Conservation (phyloP, 495 filamentous ascomycete genomes). For the Platismatia glauca region DNA sequence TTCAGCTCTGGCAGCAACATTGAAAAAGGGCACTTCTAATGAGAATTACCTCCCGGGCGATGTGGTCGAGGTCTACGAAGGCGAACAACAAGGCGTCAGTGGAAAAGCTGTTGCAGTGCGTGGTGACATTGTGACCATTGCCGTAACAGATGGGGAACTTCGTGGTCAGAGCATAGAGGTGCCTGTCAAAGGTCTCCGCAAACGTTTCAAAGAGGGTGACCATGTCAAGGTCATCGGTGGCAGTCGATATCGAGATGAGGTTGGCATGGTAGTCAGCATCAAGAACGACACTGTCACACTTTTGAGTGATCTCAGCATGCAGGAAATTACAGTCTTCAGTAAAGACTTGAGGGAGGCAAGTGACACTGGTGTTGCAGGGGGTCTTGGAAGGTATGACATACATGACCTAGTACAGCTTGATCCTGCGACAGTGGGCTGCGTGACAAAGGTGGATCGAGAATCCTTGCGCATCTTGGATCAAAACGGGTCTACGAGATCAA, state of each 20-base stretch:
- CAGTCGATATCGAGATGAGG: slow-evolving; percentile 84
- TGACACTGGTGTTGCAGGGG: slow-evolving; percentile 73
- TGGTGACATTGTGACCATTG: slow-evolving; percentile 81
- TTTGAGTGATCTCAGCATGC: slow-evolving; percentile 79
- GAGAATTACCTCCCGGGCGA: slow-evolving; percentile 86
- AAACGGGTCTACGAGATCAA: slow-evolving; percentile 67
- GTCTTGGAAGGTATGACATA: slow-evolving; percentile 76
- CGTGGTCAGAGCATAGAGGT: slow-evolving; percentile 82
- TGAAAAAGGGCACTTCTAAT: slow-evolving; percentile 67
- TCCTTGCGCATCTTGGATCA: slow-evolving; percentile 85
- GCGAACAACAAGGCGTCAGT: slow-evolving; percentile 85
- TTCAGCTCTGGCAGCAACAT: slow-evolving; percentile 72
- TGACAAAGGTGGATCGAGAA: slow-evolving; percentile 92
- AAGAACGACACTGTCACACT: slow-evolving; percentile 84
- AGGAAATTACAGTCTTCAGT: slow-evolving; percentile 95
- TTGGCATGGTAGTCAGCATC: slow-evolving; percentile 94
- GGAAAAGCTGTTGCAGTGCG: slow-evolving; percentile 83
- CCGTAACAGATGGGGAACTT: slow-evolving; percentile 76
- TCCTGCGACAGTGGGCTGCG: slow-evolving; percentile 78
- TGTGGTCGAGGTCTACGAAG: slow-evolving; percentile 88
- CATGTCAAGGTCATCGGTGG: slow-evolving; percentile 98
- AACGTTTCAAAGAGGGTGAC: slow-evolving; percentile 86
- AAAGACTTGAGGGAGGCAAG: slow-evolving; percentile 89
- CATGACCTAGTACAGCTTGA: slow-evolving; percentile 94
- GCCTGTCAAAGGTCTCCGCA: slow-evolving; percentile 84